Evolutionary conservation across 768 basidiomycete species (phyloP), one percentile per base, ranked within the genome.

Genomic region (Suillus subaureus): DNA sequence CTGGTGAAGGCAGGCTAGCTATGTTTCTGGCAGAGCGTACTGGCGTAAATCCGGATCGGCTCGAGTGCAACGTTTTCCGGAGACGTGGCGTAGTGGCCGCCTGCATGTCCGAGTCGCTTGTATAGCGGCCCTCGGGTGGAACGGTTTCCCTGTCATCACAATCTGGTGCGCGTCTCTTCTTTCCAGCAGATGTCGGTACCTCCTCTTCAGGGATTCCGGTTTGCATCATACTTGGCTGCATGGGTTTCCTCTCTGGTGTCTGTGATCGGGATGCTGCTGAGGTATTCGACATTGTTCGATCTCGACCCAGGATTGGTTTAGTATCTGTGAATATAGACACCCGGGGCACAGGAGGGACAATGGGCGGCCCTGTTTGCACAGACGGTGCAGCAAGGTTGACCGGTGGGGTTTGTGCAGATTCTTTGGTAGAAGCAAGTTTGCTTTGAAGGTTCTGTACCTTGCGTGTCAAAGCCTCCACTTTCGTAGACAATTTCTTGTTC

Each of bases 81-180:
- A 86, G 80, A 47, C 89, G 86, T 12, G 91, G 91, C 1, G 77
- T 77, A 35, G 90, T 89, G 18, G 76, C 75, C 56, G 77, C 75
- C 63, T 78, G 73, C 11, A 64, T 70, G 63, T 71, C 80, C 26
- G 81, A 78, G 33, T 84, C 74, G 52, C 61, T 71, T 45, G 62
- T 76, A 80, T 79, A 43, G 83, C 88, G 79, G 85, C 91, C 89
- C 71, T 93, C 90, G 0, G 85, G 83, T 31, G 90, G 89, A 33
- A 89, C 76, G 61, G 83, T 82, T 75, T 83, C 72, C 68, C 81
- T 79, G 60, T 92, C 90, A 67, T 90, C 90, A 69, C 93, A 91
- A 63, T 93, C 92, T 2, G 92, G 92, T 33, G 87, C 89, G 28
- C 86, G 85, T 13, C 92, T 84, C 73, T 93, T 93, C 79, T 87